These are phyloP conservation scores for Phellinidium pouzarii DNA, from an alignment of 1,284 basidiomycete species.

Conservation along the genomic window DNA sequence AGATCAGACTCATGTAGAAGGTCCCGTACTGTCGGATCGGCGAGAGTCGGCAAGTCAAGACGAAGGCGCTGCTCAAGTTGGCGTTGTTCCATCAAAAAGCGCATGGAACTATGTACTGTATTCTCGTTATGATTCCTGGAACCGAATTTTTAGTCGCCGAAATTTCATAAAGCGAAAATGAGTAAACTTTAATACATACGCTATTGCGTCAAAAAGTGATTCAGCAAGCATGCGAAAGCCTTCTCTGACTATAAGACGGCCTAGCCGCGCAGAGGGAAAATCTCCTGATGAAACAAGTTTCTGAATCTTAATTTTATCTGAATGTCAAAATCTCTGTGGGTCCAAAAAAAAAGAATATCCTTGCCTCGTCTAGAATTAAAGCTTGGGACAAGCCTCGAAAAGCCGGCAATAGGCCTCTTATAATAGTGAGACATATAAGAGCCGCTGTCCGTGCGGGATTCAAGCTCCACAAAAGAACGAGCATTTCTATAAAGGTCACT, in stretches of 20 bases:
- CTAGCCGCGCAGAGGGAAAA: constrained; percentile 52
- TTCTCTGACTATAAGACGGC: constrained; percentile 46
- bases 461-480: constrained; percentile 51
- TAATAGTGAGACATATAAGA: constrained; percentile 59
- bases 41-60: constrained; percentile 69
- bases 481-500: constrained; percentile 48
- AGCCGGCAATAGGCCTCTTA: constrained; percentile 68
- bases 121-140: constrained; percentile 61
- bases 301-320: constrained; percentile 45
- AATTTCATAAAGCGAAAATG: constrained; percentile 7
- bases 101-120: constrained; percentile 60
- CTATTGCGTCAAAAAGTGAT: constrained; percentile 59
- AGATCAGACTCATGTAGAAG: constrained; percentile 79
- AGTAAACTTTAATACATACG: constrained; percentile 42
- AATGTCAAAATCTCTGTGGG: constrained; percentile 4
- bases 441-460: constrained; percentile 60
- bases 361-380: constrained; percentile 72
- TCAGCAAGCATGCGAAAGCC: constrained; percentile 56
- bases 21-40: constrained; percentile 63
- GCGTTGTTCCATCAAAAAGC: constrained; percentile 65
- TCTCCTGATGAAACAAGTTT: constrained; percentile 52
- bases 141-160: not conserved
- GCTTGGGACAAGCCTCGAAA: constrained; percentile 79
- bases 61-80: constrained; percentile 71
- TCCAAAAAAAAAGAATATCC: constrained; percentile 22